Evolutionary conservation across 495 filamentous ascomycete genomes (phyloP), one percentile per base, ranked within the genome.

Genomic region (Staphylotrichum tortipilum): DNA sequence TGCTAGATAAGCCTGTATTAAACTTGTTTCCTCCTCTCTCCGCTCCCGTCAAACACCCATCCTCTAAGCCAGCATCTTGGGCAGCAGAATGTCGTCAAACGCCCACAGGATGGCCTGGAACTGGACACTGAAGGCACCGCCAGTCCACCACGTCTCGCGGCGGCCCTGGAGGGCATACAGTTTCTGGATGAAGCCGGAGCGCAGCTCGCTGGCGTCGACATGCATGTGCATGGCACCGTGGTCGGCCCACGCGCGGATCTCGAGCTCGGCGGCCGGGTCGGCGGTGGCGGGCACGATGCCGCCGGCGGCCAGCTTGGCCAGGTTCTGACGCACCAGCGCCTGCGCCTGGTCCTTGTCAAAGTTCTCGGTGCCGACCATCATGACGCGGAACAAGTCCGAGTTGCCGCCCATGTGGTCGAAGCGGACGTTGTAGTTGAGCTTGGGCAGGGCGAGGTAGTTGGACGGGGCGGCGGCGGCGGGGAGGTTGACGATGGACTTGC

Each of bases 131-230:
- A 55, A 70, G 2, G 61, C 63, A 7, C 74, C 75, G 1, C 78
- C 78, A 0, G 77, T 80, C 48, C 71, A 82, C 47, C 57, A 82
- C 10, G 76, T 80, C 11, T 64, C 60, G 37, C 68, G 47, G n/a
- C 66, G 50, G 1, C 78, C 78, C 58, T 83, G 77, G 49, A 83
- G 53, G 10, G 49, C 69, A 51, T 75, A 68, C 47, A 77, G 50
- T 19, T 69, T 49, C 44, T 67, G 54, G 37, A 81, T 78, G 44
- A 79, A 81, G 1, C 78, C 77, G 1, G 11, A 31, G 28, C 26
- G 22, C 2, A 63, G 28, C 29, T 63, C 23, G 34, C 42, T 21
- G 0, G 62, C 56, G 12, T 62, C 26, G 0, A 65, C 64, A 14
- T 59, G 54, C 45, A 63, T 57, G 31, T 67, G 59, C 61, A 72